Conservation (phyloP, 1,284 basidiomycete species). For the Exobasidium cylindrosporum region DNA sequence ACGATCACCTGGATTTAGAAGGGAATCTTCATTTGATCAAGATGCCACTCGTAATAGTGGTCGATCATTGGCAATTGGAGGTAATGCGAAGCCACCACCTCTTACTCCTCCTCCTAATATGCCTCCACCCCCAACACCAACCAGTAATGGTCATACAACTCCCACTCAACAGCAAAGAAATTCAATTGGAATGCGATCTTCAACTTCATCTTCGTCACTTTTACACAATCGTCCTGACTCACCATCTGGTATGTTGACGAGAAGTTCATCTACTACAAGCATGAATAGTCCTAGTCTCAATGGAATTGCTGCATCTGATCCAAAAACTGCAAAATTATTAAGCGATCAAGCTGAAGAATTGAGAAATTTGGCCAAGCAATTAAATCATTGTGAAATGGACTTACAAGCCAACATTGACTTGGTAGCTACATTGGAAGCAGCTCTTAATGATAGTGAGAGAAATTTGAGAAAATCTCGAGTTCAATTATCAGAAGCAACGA, state of each 20-base stretch:
- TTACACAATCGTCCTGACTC: constrained; percentile 34
- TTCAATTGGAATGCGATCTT: constrained; percentile 22
- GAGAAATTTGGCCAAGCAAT: constrained; percentile 83
- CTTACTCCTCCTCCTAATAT: constrained; percentile 81
- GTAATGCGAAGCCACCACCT: constrained; percentile 73
- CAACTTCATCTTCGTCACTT: constrained; percentile 32
- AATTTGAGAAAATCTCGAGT: constrained; percentile 49
- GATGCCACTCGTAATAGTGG: background rate
- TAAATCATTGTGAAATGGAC: constrained; percentile 84
- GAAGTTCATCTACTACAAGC: constrained; percentile 42
- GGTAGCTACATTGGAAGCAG: constrained; percentile 59
- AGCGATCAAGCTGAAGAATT: constrained; percentile 75
- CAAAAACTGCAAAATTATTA: constrained; percentile 57
- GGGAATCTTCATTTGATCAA: constrained; percentile 9
- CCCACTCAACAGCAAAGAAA: constrained; percentile 16
- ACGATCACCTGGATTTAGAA: constrained; percentile 18
- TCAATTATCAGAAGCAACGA: constrained; percentile 44
- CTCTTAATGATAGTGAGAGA: constrained; percentile 45
- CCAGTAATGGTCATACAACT: constrained; percentile 13
- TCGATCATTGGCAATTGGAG: background rate
- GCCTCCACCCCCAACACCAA: constrained; percentile 66
- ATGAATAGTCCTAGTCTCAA: constrained; percentile 24
- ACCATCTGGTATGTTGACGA: constrained; percentile 29
- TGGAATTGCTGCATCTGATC: constrained; percentile 20
- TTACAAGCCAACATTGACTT: constrained; percentile 87